phyloP scores from a whole-genome alignment of 169 alveolate genomes.

The Theileria equi region DNA sequence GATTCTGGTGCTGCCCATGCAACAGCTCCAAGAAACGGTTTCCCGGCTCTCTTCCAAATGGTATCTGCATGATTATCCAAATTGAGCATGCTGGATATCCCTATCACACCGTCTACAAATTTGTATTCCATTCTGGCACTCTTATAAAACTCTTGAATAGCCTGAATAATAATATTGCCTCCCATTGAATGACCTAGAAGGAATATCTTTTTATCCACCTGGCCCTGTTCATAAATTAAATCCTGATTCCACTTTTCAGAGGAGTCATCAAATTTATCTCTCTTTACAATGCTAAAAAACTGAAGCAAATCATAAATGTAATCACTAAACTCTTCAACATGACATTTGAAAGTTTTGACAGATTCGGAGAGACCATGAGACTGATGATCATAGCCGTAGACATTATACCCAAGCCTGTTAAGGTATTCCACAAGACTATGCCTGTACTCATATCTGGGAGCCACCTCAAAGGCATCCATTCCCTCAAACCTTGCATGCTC shows the following conservation, averaged over 20 bases:
- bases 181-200: slow-evolving; percentile 74
- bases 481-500: not conserved
- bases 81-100: too few species aligned
- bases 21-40: too few species aligned
- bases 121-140: not conserved
- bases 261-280: slow-evolving; percentile 31
- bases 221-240: not conserved
- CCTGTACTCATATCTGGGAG: slow-evolving; percentile 39
- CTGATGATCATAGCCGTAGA: slow-evolving; percentile 69
- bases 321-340: slow-evolving; percentile 37
- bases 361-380: slow-evolving; percentile 70
- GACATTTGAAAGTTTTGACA: slow-evolving; percentile 18
- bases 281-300: slow-evolving; percentile 52
- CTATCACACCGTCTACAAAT: too few species aligned
- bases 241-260: slow-evolving; percentile 1
- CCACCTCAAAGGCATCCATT: not conserved
- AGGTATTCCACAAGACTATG: slow-evolving; percentile 60
- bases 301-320: slow-evolving; percentile 59
- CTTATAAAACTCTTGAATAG: not conserved
- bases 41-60: too few species aligned
- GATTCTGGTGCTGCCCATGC: too few species aligned
- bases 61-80: too few species aligned
- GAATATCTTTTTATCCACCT: slow-evolving; percentile 28
- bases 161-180: slow-evolving; percentile 56
- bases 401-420: slow-evolving; percentile 59